phyloP scores from a whole-genome alignment of 2,329 filamentous ascomycete species.

The Calonectria crousiana region DNA sequence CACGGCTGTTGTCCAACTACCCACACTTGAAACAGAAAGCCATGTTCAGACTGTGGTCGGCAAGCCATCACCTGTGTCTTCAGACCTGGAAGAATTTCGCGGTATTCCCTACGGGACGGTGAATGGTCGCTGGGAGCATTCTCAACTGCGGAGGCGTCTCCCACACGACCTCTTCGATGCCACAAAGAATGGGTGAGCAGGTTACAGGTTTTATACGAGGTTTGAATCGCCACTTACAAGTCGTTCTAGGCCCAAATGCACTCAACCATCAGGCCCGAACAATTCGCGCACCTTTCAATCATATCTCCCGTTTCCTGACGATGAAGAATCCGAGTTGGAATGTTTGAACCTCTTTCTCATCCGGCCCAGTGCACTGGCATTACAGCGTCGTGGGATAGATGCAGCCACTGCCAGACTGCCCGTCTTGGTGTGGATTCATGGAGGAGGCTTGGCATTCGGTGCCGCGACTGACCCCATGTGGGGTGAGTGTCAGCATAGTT shows the following conservation, averaged over 20 bases:
- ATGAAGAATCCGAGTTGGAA: conserved; percentile 5
- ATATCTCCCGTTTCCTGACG: conserved; percentile 12
- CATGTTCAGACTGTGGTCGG: not conserved
- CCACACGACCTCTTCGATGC: conserved; percentile 4
- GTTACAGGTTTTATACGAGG: no score
- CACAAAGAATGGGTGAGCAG: not conserved
- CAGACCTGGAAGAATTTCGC: conserved; percentile 3
- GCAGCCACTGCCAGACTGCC: not conserved
- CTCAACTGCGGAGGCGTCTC: not conserved
- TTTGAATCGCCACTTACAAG: not conserved
- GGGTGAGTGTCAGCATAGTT: not conserved
- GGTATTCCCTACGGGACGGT: conserved; percentile 4
- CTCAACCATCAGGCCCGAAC: not conserved
- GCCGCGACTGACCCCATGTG: conserved; percentile 5
- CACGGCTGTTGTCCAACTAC: not conserved
- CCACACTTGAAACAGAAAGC: not conserved
- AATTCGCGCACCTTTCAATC: conserved; percentile 2
- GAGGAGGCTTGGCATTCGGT: conserved; percentile 12
- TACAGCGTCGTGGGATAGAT: not conserved
- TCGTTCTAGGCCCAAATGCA: not conserved
- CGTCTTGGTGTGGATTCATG: conserved; percentile 16
- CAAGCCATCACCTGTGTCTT: not conserved
- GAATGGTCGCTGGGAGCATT: not conserved
- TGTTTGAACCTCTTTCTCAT: conserved; percentile 14
- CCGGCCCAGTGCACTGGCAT: not conserved